These are phyloP conservation scores for Fraxinus nigra DNA, from an alignment of 305 asterid genomes.

Conservation along the genomic window DNA sequence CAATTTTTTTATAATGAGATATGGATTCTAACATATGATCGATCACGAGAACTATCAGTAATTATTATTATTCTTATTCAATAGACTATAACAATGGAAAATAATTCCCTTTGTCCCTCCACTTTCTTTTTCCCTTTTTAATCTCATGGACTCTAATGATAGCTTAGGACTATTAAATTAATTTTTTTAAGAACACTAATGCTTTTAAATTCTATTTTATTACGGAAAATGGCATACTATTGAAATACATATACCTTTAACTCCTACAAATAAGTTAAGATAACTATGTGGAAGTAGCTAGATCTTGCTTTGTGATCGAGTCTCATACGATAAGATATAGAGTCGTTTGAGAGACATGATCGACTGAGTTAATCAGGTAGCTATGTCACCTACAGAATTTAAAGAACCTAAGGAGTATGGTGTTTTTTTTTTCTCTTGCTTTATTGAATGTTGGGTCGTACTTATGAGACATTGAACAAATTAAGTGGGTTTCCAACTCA, in stretches of 20 bases:
- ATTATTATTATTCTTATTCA: constrained; percentile 6
- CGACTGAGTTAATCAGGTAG: too few species aligned
- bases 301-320: too few species aligned
- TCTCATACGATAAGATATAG: too few species aligned
- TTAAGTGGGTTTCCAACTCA: neutral
- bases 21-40: constrained; percentile 20
- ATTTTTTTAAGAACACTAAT: neutral
- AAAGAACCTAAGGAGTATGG: too few species aligned
- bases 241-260: too few species aligned
- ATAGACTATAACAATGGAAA: constrained; percentile 13
- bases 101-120: constrained; percentile 6
- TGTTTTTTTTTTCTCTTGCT: neutral
- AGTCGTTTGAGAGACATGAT: too few species aligned
- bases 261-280: too few species aligned
- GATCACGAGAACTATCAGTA: constrained; percentile 27
- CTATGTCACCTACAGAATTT: too few species aligned
- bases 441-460: neutral
- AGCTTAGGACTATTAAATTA: neutral
- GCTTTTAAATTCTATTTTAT: neutral
- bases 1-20: constrained; percentile 25
- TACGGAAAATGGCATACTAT: too few species aligned
- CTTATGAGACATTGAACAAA: neutral
- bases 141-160: constrained; percentile 7
- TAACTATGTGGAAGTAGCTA: too few species aligned
- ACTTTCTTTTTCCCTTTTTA: constrained; percentile 2